A percentile compares a stretch with the other conserved stretches of the same genome.
Evolutionary conservation across 345 rosid genomes (phyloP).

Genomic region (Gossypium rotundifolium): DNA sequence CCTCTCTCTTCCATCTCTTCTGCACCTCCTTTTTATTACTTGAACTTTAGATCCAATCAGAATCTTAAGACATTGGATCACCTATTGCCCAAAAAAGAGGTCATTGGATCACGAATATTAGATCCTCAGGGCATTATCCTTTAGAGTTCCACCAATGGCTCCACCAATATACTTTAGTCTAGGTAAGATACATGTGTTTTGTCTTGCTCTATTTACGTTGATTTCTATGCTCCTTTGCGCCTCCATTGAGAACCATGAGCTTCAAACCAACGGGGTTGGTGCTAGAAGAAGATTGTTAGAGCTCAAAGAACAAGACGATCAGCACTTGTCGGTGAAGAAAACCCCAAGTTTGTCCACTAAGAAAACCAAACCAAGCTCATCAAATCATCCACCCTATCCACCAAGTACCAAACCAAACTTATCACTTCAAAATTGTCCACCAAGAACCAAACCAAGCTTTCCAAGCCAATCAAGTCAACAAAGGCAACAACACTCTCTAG

Average conservation of each 20-base stretch:
- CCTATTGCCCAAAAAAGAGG: too few species aligned
- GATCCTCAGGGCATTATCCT: too few species aligned
- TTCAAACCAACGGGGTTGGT: constrained; percentile 25
- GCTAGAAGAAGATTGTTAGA: constrained; percentile 37
- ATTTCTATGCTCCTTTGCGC: constrained; percentile 24
- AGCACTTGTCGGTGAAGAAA: constrained; percentile 39
- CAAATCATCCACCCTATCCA: constrained; percentile 24
- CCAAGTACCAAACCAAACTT: constrained; percentile 47
- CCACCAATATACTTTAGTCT: constrained; percentile 33
- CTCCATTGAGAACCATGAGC: constrained; percentile 27
- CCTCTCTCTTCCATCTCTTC: not conserved
- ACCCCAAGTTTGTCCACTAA: constrained; percentile 21
- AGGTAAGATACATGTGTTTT: constrained; percentile 41
- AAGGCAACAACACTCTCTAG: constrained; percentile 19
- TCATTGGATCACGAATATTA: too few species aligned
- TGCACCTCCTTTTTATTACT: not conserved
- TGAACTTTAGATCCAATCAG: not conserved
- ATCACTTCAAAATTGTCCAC: constrained; percentile 20
- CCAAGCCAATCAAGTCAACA: constrained; percentile 41
- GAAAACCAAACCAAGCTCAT: constrained; percentile 53
- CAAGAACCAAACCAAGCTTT: constrained; percentile 52
- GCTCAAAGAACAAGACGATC: constrained; percentile 27
- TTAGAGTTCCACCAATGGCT: constrained; percentile 33
- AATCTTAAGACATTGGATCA: too few species aligned
- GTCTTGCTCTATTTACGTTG: constrained; percentile 31